These are phyloP conservation scores for Cicer cuneatum DNA, from an alignment of 306 rosid genomes.

Conservation along the genomic window DNA sequence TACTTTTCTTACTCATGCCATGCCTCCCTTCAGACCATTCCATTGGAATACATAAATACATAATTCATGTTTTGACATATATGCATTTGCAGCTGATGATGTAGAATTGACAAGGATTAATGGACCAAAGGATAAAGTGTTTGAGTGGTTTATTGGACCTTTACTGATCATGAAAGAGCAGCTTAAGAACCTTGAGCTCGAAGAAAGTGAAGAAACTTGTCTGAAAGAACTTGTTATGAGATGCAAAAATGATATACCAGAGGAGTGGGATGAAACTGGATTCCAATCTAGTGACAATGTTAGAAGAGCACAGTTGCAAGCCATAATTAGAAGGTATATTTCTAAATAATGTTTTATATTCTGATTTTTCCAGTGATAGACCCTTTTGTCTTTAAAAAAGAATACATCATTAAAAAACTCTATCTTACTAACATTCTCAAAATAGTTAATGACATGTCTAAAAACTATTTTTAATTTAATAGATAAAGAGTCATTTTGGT, in stretches of 20 bases:
- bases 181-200: constrained; percentile 58
- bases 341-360: background rate
- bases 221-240: constrained; percentile 63
- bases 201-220: constrained; percentile 63
- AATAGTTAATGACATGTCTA: background rate
- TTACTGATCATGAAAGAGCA: constrained; percentile 80
- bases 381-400: no score
- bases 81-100: constrained; percentile 65
- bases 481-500: no score
- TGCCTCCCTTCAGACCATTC: background rate
- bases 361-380: background rate
- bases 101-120: constrained; percentile 68
- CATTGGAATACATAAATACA: constrained; percentile 3
- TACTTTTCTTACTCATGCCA: constrained; percentile 46
- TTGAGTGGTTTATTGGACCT: constrained; percentile 86
- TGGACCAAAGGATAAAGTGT: constrained; percentile 67
- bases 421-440: background rate
- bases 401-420: no score
- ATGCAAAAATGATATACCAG: constrained; percentile 67
- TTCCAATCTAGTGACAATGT: constrained; percentile 64
- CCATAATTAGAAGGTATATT: constrained; percentile 72
- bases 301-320: constrained; percentile 82
- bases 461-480: background rate
- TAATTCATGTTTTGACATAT: constrained; percentile 31
- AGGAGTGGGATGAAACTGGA: constrained; percentile 70